Evolutionary conservation across 1,139 yeast genomes (phyloP), one percentile per base, ranked within the genome.

Genomic region (Lodderomyces jiufengensis): DNA sequence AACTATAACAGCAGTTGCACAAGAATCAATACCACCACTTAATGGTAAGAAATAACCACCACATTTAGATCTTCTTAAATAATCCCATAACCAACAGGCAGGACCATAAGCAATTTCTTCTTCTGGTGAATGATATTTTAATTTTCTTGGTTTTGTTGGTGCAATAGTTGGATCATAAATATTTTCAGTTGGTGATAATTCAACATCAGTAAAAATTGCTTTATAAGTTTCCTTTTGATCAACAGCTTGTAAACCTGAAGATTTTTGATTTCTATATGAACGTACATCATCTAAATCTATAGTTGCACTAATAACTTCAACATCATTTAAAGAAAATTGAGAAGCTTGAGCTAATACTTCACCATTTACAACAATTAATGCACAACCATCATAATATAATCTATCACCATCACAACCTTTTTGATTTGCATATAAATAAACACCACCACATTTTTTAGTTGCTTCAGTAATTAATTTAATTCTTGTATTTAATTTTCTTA

Each of bases 21-120:
- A 94, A 18, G 95, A 84, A 56, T 92, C 99, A 44, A 94, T 90
- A 33, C 99, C 99, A 14, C 99, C 99, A 57, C 95, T 84, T 34
- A 92, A 68, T 0, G 99, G 97, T 33, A 92, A 68, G 60, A 92
- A 94, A 56, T 73, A 92, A 0, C 99, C 99, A 0, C 90, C 88
- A 40, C 92, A 84, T 47, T 77, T 77, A 45, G 95, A 86, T 47
- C 98, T 76, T 55, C 99, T 74, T 44, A 92, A 70, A 54, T 92
- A 92, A 57, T 92, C 99, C 99, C 99, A 92, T 45, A 92, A 61
- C 99, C 99, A 92, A 57, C 98, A 92, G 0, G 99, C 98, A 1
- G 98, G 99, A 0, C 98, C 98, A 35, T 85, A 66, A 0, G 98
- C 97, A 44, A 92, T 90, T 59, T 92, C 99, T 58, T 92, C 97